Conservation (phyloP, 495 filamentous ascomycete genomes). For the Durotheca rogersii region DNA sequence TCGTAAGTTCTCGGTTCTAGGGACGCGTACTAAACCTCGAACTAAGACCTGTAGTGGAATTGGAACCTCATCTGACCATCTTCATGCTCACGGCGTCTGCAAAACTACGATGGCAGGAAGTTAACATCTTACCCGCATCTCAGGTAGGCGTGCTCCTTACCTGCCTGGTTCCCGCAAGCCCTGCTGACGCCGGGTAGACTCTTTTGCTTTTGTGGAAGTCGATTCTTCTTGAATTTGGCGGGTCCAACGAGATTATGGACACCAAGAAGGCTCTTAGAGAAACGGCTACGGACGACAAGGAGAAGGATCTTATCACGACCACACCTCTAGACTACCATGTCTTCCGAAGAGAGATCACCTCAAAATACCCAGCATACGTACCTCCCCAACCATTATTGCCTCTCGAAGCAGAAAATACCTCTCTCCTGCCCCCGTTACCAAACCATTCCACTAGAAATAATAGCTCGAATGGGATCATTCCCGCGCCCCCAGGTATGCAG, state of each 20-base stretch:
- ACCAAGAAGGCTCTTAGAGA: conserved; percentile 68
- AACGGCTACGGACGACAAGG: conserved; percentile 46
- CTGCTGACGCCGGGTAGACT: conserved; percentile 43
- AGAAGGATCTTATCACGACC: conserved; percentile 71
- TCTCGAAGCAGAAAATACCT: conserved; percentile 84
- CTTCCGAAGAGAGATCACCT: conserved; percentile 97
- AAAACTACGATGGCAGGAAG: conserved; percentile 85
- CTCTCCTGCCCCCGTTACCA: conserved; percentile 81
- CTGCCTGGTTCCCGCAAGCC: not conserved
- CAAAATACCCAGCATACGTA: conserved; percentile 95
- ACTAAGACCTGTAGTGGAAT: conserved; percentile 41
- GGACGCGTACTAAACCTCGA: not conserved
- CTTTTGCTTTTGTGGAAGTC: conserved; percentile 89
- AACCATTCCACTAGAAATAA: conserved; percentile 62
- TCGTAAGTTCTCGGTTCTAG: too few species aligned
- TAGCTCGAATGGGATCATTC: conserved; percentile 50
- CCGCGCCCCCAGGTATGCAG: conserved; percentile 47
- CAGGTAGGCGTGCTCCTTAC: conserved; percentile 17
- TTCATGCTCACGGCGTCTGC: conserved; percentile 74
- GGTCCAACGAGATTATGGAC: conserved; percentile 65
- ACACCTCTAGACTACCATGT: conserved; percentile 95
- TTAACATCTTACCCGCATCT: conserved; percentile 42
- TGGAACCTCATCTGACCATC: conserved; percentile 69
- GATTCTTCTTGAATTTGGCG: conserved; percentile 80
- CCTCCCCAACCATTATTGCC: conserved; percentile 82